Conservation (phyloP, 2,329 filamentous ascomycete species). For the Colletotrichum falcatum region DNA sequence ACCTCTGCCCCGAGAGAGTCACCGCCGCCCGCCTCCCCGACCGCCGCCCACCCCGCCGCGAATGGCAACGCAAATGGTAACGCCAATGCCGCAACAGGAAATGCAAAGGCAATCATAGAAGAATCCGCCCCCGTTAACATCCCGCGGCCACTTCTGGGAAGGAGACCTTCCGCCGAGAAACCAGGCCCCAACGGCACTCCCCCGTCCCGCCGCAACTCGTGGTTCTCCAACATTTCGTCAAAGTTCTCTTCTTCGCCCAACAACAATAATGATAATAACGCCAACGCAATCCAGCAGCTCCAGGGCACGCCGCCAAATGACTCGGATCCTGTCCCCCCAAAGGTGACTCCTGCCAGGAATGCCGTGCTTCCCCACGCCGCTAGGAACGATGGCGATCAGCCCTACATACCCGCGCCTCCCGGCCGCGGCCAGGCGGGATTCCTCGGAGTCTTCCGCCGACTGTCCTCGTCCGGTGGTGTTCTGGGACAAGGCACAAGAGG, state of each 20-base stretch:
- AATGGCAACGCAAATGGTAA: constrained; percentile 33
- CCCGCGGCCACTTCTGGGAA: constrained; percentile 48
- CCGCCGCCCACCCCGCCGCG: constrained; percentile 17
- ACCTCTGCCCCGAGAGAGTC: constrained; percentile 29
- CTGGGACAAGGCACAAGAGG: constrained; percentile 61
- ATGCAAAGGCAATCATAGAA: constrained; percentile 29
- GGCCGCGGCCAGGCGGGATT: constrained; percentile 77
- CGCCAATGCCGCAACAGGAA: constrained; percentile 24
- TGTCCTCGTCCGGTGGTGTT: constrained; percentile 75
- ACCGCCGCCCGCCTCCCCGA: constrained; percentile 28
- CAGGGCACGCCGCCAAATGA: constrained; percentile 52
- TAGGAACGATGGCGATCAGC: constrained; percentile 69
- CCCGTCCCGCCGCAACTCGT: constrained; percentile 76
- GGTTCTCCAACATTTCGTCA: constrained; percentile 93
- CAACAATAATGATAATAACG: constrained; percentile 49
- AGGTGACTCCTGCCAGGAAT: constrained; percentile 64
- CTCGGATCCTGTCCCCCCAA: constrained; percentile 51
- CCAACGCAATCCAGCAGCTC: constrained; percentile 51
- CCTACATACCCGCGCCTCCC: constrained; percentile 81
- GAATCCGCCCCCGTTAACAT: constrained; percentile 47
- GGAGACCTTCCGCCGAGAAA: constrained; percentile 50
- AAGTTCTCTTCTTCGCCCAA: constrained; percentile 80
- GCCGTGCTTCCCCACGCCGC: constrained; percentile 69
- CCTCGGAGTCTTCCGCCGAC: constrained; percentile 82
- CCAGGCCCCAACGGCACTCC: constrained; percentile 48